A percentile compares a stretch with the other conserved stretches of the same genome.
phyloP scores from a whole-genome alignment of 1,284 basidiomycete species.

The Tilletia indica region DNA sequence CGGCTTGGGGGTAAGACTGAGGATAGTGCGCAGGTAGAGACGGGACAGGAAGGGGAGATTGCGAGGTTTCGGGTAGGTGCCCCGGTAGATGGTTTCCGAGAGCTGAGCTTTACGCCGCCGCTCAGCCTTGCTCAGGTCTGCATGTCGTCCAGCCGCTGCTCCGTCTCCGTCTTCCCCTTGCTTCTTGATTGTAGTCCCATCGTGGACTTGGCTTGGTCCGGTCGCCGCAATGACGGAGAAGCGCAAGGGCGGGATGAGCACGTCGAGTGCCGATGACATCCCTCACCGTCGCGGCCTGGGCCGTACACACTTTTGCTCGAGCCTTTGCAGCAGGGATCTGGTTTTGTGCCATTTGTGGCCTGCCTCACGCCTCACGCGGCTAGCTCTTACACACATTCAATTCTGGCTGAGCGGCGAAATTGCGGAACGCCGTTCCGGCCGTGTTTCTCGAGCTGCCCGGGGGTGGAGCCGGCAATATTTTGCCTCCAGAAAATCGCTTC shows the following conservation, averaged over 20 bases:
- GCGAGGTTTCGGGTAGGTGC: constrained; percentile 48
- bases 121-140: background rate
- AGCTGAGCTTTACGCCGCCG: background rate
- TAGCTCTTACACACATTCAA: too few relatives aligned
- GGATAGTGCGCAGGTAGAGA: constrained; percentile 45
- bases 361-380: too few relatives aligned
- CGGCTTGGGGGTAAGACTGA: constrained; percentile 51
- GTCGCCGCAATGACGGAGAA: constrained; percentile 1
- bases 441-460: too few relatives aligned
- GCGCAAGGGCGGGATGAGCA: constrained; percentile 14
- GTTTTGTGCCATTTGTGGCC: too few relatives aligned
- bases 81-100: constrained; percentile 46
- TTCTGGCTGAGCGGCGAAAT: too few relatives aligned
- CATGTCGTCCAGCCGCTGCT: background rate
- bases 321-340: too few relatives aligned
- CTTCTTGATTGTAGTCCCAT: background rate
- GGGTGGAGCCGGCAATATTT: too few relatives aligned
- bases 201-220: background rate
- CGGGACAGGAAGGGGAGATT: constrained; percentile 49
- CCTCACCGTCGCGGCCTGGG: background rate
- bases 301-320: too few relatives aligned
- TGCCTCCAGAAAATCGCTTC: too few relatives aligned
- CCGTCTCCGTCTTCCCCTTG: background rate
- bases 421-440: too few relatives aligned
- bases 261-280: constrained; percentile 3